Evolutionary conservation across 1,284 basidiomycete species (phyloP).

Genomic region (Ganoderma lucidum): DNA sequence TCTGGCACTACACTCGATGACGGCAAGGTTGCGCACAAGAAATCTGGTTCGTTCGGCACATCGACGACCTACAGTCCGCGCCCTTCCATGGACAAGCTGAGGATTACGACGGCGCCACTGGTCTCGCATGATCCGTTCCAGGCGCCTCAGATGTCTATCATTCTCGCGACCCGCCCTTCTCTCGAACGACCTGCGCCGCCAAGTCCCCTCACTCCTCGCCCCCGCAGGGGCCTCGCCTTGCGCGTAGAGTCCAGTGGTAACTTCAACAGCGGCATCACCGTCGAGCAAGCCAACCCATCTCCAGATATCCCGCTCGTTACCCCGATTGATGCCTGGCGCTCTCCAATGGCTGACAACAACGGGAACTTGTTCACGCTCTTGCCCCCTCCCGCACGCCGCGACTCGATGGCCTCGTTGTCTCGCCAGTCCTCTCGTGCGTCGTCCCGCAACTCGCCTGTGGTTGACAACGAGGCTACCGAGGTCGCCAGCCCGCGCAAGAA

Average conservation of each 20-base stretch:
- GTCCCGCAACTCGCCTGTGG: conserved; percentile 26
- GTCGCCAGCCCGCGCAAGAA: conserved; percentile 18
- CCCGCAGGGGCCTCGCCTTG: neutral
- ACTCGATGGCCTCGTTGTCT: conserved; percentile 30
- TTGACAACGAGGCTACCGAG: conserved; percentile 12
- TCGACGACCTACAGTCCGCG: conserved; percentile 23
- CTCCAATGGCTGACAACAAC: neutral
- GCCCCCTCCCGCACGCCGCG: conserved; percentile 24
- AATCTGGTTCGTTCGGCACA: conserved; percentile 24
- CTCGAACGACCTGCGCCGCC: conserved; percentile 13
- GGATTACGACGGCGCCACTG: conserved; percentile 18
- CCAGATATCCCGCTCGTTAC: conserved; percentile 29
- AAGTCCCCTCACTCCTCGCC: neutral
- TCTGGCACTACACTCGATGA: conserved; percentile 27
- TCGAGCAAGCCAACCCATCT: conserved; percentile 24
- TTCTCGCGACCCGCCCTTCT: conserved; percentile 14
- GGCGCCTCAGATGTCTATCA: conserved; percentile 20
- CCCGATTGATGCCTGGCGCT: conserved; percentile 24
- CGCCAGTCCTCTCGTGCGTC: conserved; percentile 31
- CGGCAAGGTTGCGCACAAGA: conserved; percentile 14
- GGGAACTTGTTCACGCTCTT: conserved; percentile 12
- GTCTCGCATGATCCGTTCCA: conserved; percentile 28
- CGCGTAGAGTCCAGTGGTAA: neutral
- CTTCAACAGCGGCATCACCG: conserved; percentile 18
- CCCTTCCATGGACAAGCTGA: conserved; percentile 28